Conservation (phyloP, 176 grass and related monocot genomes). For the Saccharum spontaneum region DNA sequence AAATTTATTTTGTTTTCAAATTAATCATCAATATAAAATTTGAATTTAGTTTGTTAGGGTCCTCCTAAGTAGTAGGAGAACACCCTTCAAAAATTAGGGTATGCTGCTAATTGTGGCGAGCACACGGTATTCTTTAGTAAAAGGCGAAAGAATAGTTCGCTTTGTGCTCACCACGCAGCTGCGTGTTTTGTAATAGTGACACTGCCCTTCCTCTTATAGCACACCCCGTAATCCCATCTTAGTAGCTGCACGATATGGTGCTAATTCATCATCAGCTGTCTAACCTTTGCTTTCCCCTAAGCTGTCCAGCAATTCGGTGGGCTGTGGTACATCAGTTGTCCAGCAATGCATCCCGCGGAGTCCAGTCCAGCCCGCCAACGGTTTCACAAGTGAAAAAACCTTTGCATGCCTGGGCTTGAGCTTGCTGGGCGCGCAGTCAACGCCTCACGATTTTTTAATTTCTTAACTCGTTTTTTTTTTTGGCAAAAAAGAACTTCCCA, state of each 20-base stretch:
- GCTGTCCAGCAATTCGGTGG: not conserved
- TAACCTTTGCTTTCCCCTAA: not conserved
- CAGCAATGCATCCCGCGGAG: not conserved
- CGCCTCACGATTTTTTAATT: too few relatives aligned
- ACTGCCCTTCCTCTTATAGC: not conserved
- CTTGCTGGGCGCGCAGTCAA: too few relatives aligned
- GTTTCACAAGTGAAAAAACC: too few relatives aligned
- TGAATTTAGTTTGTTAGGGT: not conserved
- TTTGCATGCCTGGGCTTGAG: too few relatives aligned
- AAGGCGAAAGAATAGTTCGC: slow-evolving; percentile 87
- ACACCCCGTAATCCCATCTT: not conserved
- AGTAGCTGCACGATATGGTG: not conserved
- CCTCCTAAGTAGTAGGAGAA: not conserved
- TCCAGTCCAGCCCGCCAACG: too few relatives aligned
- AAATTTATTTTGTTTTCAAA: too few relatives aligned
- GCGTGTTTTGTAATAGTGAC: not conserved
- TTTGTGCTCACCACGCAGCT: slow-evolving; percentile 64
- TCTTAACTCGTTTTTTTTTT: too few relatives aligned
- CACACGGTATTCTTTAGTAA: slow-evolving; percentile 94
- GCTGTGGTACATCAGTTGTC: not conserved
- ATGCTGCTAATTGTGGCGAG: slow-evolving; percentile 42
- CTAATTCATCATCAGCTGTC: not conserved
- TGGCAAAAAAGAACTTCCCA: too few relatives aligned
- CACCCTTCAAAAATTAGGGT: slow-evolving; percentile 36
- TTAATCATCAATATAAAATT: too few relatives aligned